Evolutionary conservation across 148 eudicot genomes (phyloP), one percentile per base, ranked within the genome.

Genomic region (Vaccinium corymbosum): DNA sequence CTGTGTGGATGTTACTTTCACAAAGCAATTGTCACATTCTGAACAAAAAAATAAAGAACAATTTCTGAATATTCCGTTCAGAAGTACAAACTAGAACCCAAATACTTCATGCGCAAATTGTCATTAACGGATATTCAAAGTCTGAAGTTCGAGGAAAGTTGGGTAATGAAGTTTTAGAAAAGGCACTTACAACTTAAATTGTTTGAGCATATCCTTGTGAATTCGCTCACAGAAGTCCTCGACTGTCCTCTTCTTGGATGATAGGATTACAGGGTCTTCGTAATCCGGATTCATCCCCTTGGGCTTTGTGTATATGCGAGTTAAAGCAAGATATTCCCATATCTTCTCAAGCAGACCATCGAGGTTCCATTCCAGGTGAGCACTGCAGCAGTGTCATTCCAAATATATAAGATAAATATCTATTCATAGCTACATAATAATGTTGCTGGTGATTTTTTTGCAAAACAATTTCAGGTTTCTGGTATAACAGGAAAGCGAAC

Each of bases 241-340:
- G 9, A 97, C 97, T 16, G 99, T 97, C 86, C 88, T 92, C 84
- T 19, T 97, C 83, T 86, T 93, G 32, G 98, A 97, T 80, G 98
- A 97, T 82, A 97, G 92, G 68, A 97, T 97, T 50, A 97, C 99
- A 46, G 99, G 99, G 74, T 97, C 99, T 68, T 91, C 95, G 68
- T 97, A 97, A 87, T 97, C 99, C 79, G 99, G 98, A 93, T 97
- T 97, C 98, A 94, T 89, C 59, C 99, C 99, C 91, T 97, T 97
- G 22, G 99, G 99, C 89, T 97, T 97, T 66, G 99, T 97, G 90
- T 97, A 97, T 84, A 97, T 94, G 82, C 98, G 97, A 85, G 99
- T 97, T 78, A 97, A 91, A 89, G 87, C 83, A 71, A 97, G 97
- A 91, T 97, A 97, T 73, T 97, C 98, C 99, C 98, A 97, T 70